A percentile compares a stretch with the other conserved stretches of the same genome.
Evolutionary conservation across 345 rosid species (phyloP).

Genomic region (Citrus unshiu): DNA sequence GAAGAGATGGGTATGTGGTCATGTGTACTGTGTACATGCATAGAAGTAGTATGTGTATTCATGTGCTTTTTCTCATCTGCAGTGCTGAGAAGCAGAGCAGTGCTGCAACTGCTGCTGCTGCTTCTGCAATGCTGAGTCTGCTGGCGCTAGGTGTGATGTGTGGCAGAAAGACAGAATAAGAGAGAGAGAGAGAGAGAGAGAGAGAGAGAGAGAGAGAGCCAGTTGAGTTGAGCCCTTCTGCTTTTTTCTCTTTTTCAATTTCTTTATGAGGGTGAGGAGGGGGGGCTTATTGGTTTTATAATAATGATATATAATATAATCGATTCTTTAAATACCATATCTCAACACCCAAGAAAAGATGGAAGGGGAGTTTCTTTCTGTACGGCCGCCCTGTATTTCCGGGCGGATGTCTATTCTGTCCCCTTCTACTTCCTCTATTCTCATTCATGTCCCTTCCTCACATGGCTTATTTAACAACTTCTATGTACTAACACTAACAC

Average conservation of each 20-base stretch:
- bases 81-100: slow-evolving; percentile 20
- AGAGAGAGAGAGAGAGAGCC: neutral
- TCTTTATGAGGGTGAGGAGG: neutral
- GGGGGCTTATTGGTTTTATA: neutral
- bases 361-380: slow-evolving; percentile 3
- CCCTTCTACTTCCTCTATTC: slow-evolving; percentile 37
- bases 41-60: neutral
- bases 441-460: slow-evolving; percentile 25
- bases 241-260: neutral
- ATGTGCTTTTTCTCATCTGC: slow-evolving; percentile 20
- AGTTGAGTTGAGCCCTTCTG: neutral
- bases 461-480: too few species aligned
- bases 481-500: too few species aligned
- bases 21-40: neutral
- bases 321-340: neutral
- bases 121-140: slow-evolving; percentile 42
- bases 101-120: slow-evolving; percentile 29
- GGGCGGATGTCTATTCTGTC: slow-evolving; percentile 67
- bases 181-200: neutral
- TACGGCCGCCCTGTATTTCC: slow-evolving; percentile 50
- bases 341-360: neutral
- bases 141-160: slow-evolving; percentile 36
- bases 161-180: slow-evolving; percentile 29
- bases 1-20: neutral
- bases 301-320: neutral